phyloP scores from a whole-genome alignment of 2,329 filamentous ascomycete genomes.

The Berkeleyomyces rouxiae region DNA sequence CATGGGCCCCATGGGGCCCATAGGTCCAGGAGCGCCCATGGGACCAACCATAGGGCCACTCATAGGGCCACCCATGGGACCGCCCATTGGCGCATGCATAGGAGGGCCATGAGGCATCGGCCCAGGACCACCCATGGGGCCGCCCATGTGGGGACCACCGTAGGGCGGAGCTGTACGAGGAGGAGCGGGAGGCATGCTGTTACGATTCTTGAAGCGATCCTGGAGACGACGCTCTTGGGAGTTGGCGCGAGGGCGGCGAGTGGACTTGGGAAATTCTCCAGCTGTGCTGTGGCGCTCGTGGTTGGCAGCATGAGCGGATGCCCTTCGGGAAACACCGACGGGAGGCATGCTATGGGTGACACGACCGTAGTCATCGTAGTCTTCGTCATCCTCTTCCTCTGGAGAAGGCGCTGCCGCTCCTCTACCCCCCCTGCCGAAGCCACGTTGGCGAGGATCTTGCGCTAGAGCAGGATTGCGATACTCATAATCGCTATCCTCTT shows the following conservation, averaged over 20 bases:
- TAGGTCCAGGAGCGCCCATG: conserved; percentile 1
- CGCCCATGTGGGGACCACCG: conserved; percentile 4
- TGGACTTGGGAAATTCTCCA: conserved; percentile 9
- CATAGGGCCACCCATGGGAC: conserved; percentile 4
- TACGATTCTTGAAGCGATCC: conserved; percentile 6
- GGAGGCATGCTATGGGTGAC: conserved; percentile 3
- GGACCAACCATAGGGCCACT: not conserved
- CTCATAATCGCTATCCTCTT: conserved; percentile 10
- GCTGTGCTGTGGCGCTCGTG: conserved; percentile 10
- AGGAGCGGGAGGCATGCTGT: conserved; percentile 10
- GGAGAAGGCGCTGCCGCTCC: not conserved
- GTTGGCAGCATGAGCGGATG: not conserved
- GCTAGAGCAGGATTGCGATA: not conserved
- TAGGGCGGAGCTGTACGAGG: conserved; percentile 9
- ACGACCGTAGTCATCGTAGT: conserved; percentile 6
- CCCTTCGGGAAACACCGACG: not conserved
- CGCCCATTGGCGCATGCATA: conserved; percentile 2
- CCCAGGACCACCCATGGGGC: not conserved
- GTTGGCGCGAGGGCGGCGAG: conserved; percentile 7
- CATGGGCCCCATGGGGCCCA: not conserved
- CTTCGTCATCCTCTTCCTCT: conserved; percentile 6
- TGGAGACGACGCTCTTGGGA: not conserved
- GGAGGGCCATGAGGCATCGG: not conserved
- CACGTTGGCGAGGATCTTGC: not conserved
- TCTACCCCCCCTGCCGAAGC: conserved; percentile 1